Percentiles rank a stretch among this genome's conserved stretches.
Evolutionary conservation across 257 asterid species (phyloP).

Genomic region (Rehmannia glutinosa): DNA sequence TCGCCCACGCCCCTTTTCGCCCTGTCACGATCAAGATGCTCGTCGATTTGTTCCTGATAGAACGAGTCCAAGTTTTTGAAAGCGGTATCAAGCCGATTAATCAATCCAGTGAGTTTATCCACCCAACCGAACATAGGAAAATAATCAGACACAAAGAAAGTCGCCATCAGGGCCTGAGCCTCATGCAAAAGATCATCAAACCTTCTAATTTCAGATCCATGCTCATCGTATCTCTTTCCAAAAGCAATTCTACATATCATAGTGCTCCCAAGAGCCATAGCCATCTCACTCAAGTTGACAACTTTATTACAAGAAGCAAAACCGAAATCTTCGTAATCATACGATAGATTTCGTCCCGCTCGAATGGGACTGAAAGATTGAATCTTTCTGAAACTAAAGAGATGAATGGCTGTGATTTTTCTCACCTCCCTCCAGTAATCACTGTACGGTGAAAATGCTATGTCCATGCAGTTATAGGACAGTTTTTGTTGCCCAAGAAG

Average conservation of each 20-base stretch:
- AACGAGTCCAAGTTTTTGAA: slow-evolving; percentile 5
- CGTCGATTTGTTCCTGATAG: slow-evolving; percentile 19
- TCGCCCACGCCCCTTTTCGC: neutral
- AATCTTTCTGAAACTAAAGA: neutral
- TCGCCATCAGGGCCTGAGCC: neutral
- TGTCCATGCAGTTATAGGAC: neutral
- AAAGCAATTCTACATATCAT: neutral
- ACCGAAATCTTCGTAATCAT: neutral
- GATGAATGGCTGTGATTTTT: slow-evolving; percentile 2
- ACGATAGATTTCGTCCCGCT: neutral
- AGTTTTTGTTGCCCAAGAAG: neutral
- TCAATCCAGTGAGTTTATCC: slow-evolving; percentile 15
- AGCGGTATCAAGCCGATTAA: neutral
- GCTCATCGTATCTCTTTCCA: neutral
- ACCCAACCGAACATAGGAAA: slow-evolving; percentile 14
- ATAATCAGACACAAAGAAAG: slow-evolving; percentile 17
- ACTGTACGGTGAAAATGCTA: neutral
- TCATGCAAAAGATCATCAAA: slow-evolving; percentile 17
- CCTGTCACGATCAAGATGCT: slow-evolving; percentile 2
- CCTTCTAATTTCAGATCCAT: neutral
- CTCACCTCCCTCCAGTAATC: neutral
- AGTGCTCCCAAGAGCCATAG: neutral
- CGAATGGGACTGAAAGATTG: neutral
- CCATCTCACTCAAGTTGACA: neutral
- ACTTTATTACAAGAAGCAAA: neutral